A percentile compares a stretch with the other conserved stretches of the same genome.
Conservation (phyloP, 768 basidiomycete species). For the Xerocomellus amylosporus region DNA sequence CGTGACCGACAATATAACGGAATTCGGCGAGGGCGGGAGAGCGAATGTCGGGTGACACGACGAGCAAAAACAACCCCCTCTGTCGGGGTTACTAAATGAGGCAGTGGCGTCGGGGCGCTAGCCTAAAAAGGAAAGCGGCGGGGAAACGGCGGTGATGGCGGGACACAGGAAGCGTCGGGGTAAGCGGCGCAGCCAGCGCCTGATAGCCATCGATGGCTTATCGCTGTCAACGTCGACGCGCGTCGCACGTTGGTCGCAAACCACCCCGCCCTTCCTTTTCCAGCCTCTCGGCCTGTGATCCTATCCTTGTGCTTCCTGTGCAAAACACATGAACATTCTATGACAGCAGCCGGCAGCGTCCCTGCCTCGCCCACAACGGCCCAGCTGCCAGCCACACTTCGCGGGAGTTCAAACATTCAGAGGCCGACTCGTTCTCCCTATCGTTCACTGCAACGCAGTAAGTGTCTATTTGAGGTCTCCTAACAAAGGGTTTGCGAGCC, state of each 20-base stretch:
- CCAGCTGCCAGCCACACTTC: neutral
- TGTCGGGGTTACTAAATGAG: constrained; percentile 17
- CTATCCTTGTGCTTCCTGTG: constrained; percentile 5
- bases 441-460: too few relatives aligned
- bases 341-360: neutral
- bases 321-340: neutral
- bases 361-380: neutral
- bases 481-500: too few relatives aligned
- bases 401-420: too few relatives aligned
- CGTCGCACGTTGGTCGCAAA: too few relatives aligned
- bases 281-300: neutral
- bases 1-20: constrained; percentile 15
- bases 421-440: too few relatives aligned
- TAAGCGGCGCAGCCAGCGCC: constrained; percentile 6
- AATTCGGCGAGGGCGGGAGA: constrained; percentile 26
- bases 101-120: constrained; percentile 22
- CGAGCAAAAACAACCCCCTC: constrained; percentile 11
- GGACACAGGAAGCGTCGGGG: constrained; percentile 17
- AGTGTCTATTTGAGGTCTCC: neutral
- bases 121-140: constrained; percentile 20
- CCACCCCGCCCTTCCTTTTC: constrained; percentile 9
- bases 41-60: constrained; percentile 22
- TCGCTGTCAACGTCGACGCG: constrained; percentile 16
- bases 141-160: constrained; percentile 22
- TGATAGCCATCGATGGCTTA: constrained; percentile 16